A percentile compares a stretch with the other conserved stretches of the same genome.
phyloP scores from a whole-genome alignment of 2,329 filamentous ascomycete species.

The Aspergillus awamori region DNA sequence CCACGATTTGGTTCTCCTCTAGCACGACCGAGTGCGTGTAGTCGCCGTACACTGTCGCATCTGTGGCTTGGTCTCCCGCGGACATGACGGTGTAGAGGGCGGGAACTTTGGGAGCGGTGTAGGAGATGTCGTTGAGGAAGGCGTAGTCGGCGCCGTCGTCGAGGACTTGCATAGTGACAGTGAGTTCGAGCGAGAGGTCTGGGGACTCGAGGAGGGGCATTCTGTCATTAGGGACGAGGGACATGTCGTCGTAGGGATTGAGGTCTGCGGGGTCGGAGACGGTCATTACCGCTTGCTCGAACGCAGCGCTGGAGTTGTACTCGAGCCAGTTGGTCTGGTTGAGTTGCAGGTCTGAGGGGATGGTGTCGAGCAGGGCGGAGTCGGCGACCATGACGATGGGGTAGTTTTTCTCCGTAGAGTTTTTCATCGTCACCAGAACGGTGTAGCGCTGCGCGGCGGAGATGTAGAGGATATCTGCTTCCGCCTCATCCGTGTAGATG shows the following conservation, averaged over 20 bases:
- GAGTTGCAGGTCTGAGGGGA: constrained; percentile 37
- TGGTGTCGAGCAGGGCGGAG: constrained; percentile 35
- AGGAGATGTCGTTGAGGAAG: constrained; percentile 32
- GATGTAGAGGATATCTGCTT: constrained; percentile 67
- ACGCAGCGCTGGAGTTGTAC: constrained; percentile 53
- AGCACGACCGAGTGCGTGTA: constrained; percentile 59
- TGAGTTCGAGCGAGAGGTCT: constrained; percentile 65
- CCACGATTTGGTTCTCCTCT: constrained; percentile 43
- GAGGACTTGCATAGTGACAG: constrained; percentile 65
- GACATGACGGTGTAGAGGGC: constrained; percentile 33
- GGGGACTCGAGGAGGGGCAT: constrained; percentile 63
- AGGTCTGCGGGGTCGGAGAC: constrained; percentile 50
- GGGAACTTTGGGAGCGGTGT: constrained; percentile 28
- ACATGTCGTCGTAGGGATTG: constrained; percentile 72
- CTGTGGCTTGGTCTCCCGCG: constrained; percentile 48
- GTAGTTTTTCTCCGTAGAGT: constrained; percentile 65
- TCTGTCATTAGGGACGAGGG: constrained; percentile 69
- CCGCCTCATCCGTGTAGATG: constrained; percentile 64
- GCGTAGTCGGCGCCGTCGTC: constrained; percentile 39
- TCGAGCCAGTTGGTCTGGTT: constrained; percentile 66
- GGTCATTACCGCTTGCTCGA: constrained; percentile 31
- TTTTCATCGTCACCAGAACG: constrained; percentile 62
- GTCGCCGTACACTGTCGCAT: constrained; percentile 65
- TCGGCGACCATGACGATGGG: constrained; percentile 55
- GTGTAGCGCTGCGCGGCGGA: constrained; percentile 66